These are phyloP conservation scores for Carnegiea gigantea DNA, from an alignment of 179 eudicot genomes.

Conservation along the genomic window DNA sequence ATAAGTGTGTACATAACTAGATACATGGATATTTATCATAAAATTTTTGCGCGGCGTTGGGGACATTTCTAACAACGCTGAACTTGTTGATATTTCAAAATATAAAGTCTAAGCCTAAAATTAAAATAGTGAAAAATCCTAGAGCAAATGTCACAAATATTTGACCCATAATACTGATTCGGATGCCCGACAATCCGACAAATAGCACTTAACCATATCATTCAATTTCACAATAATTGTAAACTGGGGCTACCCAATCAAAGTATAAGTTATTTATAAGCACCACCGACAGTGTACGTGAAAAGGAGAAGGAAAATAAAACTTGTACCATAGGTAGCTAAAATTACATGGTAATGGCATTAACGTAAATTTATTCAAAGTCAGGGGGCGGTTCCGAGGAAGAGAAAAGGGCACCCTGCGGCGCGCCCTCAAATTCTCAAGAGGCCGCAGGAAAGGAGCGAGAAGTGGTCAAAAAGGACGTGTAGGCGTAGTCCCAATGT, in stretches of 20 bases:
- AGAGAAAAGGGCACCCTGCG: no score
- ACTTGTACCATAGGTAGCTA: background rate
- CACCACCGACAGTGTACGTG: constrained; percentile 35
- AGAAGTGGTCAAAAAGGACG: constrained; percentile 39
- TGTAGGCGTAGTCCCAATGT: constrained; percentile 20
- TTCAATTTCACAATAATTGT: constrained; percentile 6
- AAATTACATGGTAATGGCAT: background rate
- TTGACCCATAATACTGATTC: background rate
- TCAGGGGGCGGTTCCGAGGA: background rate
- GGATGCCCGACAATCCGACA: constrained; percentile 43
- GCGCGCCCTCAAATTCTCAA: no score
- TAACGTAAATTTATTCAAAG: background rate
- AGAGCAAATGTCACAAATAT: background rate
- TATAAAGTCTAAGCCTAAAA: background rate
- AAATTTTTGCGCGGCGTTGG: no score
- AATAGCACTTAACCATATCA: constrained; percentile 26
- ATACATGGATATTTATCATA: no score
- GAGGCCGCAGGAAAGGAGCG: background rate
- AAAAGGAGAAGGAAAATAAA: background rate
- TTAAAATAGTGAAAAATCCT: background rate
- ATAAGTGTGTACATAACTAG: no score
- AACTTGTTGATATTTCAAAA: no score
- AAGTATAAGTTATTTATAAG: background rate
- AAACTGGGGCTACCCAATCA: background rate
- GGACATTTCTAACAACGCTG: no score